Percentiles rank a stretch among this genome's conserved stretches.
Conservation (phyloP, 345 rosid genomes). For the Hibiscus syriacus region DNA sequence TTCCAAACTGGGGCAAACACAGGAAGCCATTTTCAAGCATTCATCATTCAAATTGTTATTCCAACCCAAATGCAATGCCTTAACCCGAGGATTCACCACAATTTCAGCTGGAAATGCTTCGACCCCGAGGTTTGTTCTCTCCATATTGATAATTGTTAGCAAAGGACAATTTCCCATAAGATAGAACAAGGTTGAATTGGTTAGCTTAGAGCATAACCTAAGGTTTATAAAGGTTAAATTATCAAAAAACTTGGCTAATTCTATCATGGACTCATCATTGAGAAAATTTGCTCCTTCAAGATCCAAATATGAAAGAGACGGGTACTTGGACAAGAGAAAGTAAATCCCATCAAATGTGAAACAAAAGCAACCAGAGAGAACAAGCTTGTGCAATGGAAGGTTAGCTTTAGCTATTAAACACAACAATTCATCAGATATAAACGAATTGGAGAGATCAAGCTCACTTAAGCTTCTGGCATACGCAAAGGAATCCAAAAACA, state of each 20-base stretch:
- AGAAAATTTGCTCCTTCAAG: conserved; percentile 59
- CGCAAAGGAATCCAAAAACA: conserved; percentile 30
- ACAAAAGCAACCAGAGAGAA: conserved; percentile 40
- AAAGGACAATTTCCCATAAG: conserved; percentile 38
- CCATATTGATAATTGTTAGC: conserved; percentile 46
- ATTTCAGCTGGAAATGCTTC: conserved; percentile 25
- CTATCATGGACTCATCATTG: conserved; percentile 36
- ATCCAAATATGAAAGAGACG: conserved; percentile 39
- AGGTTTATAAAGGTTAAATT: conserved; percentile 43
- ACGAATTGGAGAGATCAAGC: conserved; percentile 54
- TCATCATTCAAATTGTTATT: conserved; percentile 46
- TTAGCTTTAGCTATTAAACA: conserved; percentile 27
- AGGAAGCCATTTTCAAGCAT: conserved; percentile 33
- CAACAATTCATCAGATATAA: conserved; percentile 45
- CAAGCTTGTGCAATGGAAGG: conserved; percentile 47
- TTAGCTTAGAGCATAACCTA: conserved; percentile 45
- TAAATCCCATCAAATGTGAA: conserved; percentile 38
- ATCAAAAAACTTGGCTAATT: conserved; percentile 24
- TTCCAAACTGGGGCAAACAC: conserved; percentile 36
- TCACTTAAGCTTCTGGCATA: conserved; percentile 32
- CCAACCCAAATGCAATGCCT: conserved; percentile 36
- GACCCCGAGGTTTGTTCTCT: conserved; percentile 49
- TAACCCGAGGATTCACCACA: conserved; percentile 27
- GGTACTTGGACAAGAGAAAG: conserved; percentile 31
- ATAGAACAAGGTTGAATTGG: conserved; percentile 37